Conservation (phyloP, 208 protist genomes). For the Leishmania tropica region DNA sequence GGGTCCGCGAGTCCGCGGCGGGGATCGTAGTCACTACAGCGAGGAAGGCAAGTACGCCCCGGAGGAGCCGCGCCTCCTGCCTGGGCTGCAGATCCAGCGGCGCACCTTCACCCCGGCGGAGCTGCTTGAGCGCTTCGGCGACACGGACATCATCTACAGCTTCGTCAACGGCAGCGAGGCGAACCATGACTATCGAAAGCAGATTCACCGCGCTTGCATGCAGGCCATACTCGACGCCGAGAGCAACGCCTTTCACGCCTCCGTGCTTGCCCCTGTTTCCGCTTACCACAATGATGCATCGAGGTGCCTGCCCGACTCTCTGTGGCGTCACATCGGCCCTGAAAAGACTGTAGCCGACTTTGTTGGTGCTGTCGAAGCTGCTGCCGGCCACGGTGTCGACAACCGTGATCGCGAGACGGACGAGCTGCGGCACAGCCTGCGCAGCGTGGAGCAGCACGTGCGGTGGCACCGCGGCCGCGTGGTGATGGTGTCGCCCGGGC, state of each 20-base stretch:
- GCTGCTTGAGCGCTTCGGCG: conserved; percentile 26
- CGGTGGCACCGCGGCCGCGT: conserved; percentile 86
- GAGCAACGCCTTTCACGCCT: background rate
- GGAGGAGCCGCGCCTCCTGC: conserved; percentile 34
- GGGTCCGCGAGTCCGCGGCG: too few relatives aligned
- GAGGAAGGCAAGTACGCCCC: conserved; percentile 10
- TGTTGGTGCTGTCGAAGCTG: background rate
- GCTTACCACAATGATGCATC: too few relatives aligned
- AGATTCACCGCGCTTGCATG: background rate
- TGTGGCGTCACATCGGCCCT: background rate
- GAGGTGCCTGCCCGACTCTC: background rate
- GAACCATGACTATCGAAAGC: conserved; percentile 58
- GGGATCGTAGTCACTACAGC: background rate
- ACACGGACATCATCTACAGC: conserved; percentile 94
- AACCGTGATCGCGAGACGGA: conserved; percentile 71
- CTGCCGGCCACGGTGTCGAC: background rate
- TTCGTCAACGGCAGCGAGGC: conserved; percentile 96
- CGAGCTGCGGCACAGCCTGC: conserved; percentile 94
- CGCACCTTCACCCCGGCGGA: conserved; percentile 41
- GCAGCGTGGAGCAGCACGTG: conserved; percentile 93
- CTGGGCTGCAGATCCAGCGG: conserved; percentile 27
- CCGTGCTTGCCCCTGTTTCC: too few relatives aligned
- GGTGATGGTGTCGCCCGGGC: conserved; percentile 96
- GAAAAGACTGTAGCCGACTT: background rate
- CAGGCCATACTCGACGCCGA: background rate